A percentile compares a stretch with the other conserved stretches of the same genome.
phyloP scores from a whole-genome alignment of 495 filamentous ascomycete genomes.

The Talaromyces wortmannii region DNA sequence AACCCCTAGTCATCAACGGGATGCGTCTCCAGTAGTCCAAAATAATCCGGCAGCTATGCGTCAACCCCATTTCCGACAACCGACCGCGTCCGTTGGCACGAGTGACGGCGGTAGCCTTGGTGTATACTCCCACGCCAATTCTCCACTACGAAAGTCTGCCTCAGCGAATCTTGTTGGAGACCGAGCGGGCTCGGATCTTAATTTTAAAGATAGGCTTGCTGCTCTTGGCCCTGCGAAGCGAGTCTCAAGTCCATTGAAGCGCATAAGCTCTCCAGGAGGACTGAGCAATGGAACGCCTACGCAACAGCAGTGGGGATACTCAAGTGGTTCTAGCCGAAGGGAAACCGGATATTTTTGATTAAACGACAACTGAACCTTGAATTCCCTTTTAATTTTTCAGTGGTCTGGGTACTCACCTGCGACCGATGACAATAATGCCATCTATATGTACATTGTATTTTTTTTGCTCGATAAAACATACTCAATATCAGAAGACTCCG shows the following conservation, averaged over 20 bases:
- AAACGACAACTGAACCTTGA: too few relatives aligned
- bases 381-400: too few relatives aligned
- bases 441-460: neutral
- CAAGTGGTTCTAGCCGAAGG: constrained; percentile 1
- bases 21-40: constrained; percentile 45
- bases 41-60: constrained; percentile 41
- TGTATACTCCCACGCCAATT: constrained; percentile 72
- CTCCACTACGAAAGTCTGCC: constrained; percentile 63
- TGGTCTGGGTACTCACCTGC: too few relatives aligned
- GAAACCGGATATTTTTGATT: neutral
- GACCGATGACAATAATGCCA: neutral
- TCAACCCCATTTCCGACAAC: constrained; percentile 48
- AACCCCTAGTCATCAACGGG: constrained; percentile 38
- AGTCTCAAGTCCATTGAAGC: constrained; percentile 22
- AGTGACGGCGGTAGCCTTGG: constrained; percentile 77
- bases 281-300: constrained; percentile 19
- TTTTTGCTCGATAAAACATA: neutral
- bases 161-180: constrained; percentile 34
- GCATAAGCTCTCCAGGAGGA: constrained; percentile 30
- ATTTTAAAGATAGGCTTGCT: constrained; percentile 28
- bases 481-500: too few relatives aligned
- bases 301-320: constrained; percentile 18
- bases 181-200: constrained; percentile 27
- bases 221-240: constrained; percentile 19
- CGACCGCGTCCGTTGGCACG: constrained; percentile 21